Evolutionary conservation across 176 grass and related monocot genomes (phyloP).

Genomic region (Bonia amplexicaulis): DNA sequence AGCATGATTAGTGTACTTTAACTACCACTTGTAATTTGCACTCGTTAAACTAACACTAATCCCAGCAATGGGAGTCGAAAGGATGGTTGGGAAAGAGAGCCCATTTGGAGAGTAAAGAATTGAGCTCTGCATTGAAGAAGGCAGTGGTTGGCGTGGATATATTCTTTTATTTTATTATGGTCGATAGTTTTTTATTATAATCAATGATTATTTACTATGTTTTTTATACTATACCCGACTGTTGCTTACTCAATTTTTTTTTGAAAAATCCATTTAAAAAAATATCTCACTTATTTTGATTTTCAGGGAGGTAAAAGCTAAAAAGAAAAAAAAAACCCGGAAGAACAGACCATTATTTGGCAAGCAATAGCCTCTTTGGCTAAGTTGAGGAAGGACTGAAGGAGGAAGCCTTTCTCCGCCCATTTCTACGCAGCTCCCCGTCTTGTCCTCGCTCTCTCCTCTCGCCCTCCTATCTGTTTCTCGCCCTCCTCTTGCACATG

Average conservation of each 20-base stretch:
- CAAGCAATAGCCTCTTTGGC: neutral
- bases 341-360: neutral
- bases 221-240: no score
- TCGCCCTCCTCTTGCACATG: neutral
- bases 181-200: no score
- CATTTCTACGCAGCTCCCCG: constrained; percentile 35
- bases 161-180: no score
- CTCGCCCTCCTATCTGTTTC: neutral
- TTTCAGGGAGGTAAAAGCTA: no score
- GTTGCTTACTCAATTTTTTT: no score
- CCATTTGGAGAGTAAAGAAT: constrained; percentile 3
- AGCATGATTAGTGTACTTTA: constrained; percentile 18
- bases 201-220: no score
- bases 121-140: neutral
- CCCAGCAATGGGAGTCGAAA: neutral
- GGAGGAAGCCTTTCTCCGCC: neutral
- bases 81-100: neutral
- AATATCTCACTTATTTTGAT: no score
- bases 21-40: neutral
- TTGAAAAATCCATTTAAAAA: no score
- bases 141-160: neutral
- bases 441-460: constrained; percentile 12
- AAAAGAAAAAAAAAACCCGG: no score
- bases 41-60: neutral
- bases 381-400: neutral